Evolutionary conservation across 257 asterid genomes (phyloP), one percentile per base, ranked within the genome.

Genomic region (Phtheirospermum japonicum): DNA sequence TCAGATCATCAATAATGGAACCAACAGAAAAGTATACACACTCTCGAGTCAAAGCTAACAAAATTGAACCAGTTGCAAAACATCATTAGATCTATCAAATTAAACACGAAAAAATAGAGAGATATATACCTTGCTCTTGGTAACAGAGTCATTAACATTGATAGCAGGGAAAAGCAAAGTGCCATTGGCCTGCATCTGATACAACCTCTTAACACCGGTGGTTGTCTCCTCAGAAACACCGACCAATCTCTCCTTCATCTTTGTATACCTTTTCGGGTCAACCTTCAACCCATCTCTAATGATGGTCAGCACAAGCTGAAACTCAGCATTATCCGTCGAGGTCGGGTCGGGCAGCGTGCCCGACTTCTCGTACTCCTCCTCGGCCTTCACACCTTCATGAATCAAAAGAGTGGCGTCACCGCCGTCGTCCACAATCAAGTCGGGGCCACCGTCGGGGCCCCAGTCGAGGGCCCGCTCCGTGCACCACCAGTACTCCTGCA

Each of bases 401-500:
- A 75, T 75, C 56, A 75, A 14, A 63, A 75, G 26, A 9, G 80
- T 75, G 4, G 80, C 80, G 37, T 75, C 80, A 7, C 80, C 80
- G 26, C 80, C 80, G 31, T 75, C 80, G 36, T 75, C 80, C 20
- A 75, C 80, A 17, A 75, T 75, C 71, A 75, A 36, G 54, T 76
- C 81, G 12, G 81, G 81, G 0, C 81, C 81, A 4, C 81, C 81
- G 31, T 60, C 81, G 2, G 81, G 78, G 0, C 81, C 81, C 81
- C 81, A 76, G 0, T 76, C 80, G 13, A 76, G 77, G n/a, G 80
- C 73, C 30, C 80, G 46, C 71, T 76, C 80, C 3, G 80, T 76
- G 57, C 80, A 76, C 80, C 80, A 76, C 80, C 80, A 76, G 72
- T 76, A 76, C 80, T 76, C 77, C 63, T 67, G 77, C 53, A 75